Conservation (phyloP, 148 eudicot species). For the Dianthus caryophyllus region DNA sequence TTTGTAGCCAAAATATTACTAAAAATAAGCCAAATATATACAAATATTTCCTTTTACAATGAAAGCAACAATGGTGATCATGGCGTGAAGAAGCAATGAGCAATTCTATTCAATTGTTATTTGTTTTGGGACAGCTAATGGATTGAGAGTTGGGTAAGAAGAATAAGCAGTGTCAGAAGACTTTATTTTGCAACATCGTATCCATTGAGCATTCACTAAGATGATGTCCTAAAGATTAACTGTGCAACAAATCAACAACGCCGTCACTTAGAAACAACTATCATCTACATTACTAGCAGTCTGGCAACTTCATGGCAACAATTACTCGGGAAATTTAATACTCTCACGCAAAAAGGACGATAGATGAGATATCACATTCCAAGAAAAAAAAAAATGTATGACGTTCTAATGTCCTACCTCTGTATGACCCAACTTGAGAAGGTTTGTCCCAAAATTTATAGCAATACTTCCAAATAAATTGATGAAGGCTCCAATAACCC, state of each 20-base stretch:
- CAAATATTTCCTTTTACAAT: no score
- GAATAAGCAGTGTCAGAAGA: neutral
- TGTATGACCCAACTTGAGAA: slow-evolving; percentile 91
- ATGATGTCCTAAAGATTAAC: neutral
- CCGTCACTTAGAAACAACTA: no score
- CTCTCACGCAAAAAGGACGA: neutral
- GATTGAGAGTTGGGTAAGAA: neutral
- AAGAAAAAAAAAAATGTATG: slow-evolving; percentile 2
- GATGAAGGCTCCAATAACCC: slow-evolving; percentile 96
- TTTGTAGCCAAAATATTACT: neutral
- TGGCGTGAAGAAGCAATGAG: no score
- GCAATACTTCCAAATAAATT: slow-evolving; percentile 93
- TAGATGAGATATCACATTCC: neutral
- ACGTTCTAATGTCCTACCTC: slow-evolving; percentile 55
- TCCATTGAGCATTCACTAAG: neutral
- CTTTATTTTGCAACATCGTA: neutral
- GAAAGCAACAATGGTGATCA: no score
- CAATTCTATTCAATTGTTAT: neutral
- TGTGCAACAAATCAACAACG: no score
- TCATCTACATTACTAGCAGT: no score
- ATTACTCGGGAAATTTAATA: no score
- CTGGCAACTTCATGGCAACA: no score
- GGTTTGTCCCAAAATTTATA: slow-evolving; percentile 94
- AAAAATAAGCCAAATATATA: no score
- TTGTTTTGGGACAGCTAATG: neutral